phyloP scores from a whole-genome alignment of 1,139 yeast genomes.

The Citeromyces hawaiiensis region DNA sequence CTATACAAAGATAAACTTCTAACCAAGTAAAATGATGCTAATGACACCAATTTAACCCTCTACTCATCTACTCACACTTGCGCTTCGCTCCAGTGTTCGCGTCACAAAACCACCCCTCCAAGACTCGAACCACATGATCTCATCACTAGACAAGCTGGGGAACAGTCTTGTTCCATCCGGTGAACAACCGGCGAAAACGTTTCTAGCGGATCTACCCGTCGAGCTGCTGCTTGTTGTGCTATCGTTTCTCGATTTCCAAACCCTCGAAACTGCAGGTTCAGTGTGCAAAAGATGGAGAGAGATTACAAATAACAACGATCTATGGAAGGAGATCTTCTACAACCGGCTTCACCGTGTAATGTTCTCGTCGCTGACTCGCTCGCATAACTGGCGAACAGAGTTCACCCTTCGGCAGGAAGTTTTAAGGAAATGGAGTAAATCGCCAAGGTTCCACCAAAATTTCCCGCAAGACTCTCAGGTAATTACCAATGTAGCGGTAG shows the following conservation, averaged over 20 bases:
- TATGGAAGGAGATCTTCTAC: conserved; percentile 48
- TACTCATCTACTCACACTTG: no score
- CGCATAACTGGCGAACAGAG: conserved; percentile 42
- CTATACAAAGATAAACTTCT: no score
- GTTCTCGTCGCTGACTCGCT: conserved; percentile 46
- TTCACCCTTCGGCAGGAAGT: conserved; percentile 31
- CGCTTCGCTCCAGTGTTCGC: no score
- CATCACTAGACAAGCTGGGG: no score
- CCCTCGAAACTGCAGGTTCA: conserved; percentile 31
- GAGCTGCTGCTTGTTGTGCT: conserved; percentile 46
- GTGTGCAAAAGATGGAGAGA: conserved; percentile 42
- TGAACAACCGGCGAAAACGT: no score
- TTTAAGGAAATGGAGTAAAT: conserved; percentile 39
- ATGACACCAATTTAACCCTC: no score
- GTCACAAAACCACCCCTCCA: no score
- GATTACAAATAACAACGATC: conserved; percentile 39
- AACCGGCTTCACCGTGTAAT: conserved; percentile 5
- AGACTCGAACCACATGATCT: no score
- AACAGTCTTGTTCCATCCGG: no score
- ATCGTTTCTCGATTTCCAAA: conserved; percentile 40
- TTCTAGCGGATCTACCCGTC: conserved; percentile 28
- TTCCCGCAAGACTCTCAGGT: conserved; percentile 20
- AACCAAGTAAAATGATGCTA: no score
- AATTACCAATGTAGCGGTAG: conserved; percentile 19
- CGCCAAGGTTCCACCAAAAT: conserved; percentile 18